A percentile compares a stretch with the other conserved stretches of the same genome.
Conservation (phyloP, 2,329 filamentous ascomycete species). For the Pestalotiopsis sp. region DNA sequence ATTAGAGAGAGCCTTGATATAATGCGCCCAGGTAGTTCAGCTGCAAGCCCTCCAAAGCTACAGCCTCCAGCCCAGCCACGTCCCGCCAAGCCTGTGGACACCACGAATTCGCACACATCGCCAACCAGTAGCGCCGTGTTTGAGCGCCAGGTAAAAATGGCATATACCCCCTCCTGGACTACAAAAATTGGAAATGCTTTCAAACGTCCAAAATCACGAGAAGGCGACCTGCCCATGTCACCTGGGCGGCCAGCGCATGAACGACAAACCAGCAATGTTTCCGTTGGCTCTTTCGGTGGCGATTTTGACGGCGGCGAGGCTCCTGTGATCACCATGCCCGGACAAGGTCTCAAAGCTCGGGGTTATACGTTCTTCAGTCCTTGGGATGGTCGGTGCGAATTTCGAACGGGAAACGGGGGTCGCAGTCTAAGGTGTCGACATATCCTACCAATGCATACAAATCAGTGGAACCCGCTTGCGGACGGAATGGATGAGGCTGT, state of each 20-base stretch:
- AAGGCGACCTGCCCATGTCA: slow-evolving; percentile 27
- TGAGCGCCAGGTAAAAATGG: slow-evolving; percentile 59
- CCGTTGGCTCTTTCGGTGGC: slow-evolving; percentile 35
- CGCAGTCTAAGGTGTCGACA: slow-evolving; percentile 76
- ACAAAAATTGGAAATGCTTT: slow-evolving; percentile 49
- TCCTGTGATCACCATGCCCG: slow-evolving; percentile 42
- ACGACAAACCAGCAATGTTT: slow-evolving; percentile 32
- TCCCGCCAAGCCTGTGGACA: slow-evolving; percentile 2
- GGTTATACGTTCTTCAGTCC: slow-evolving; percentile 82
- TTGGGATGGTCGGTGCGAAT: slow-evolving; percentile 87
- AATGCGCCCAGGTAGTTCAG: slow-evolving; percentile 25
- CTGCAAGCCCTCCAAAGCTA: background rate
- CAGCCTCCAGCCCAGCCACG: background rate
- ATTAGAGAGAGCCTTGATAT: slow-evolving; percentile 15
- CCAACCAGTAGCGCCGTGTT: slow-evolving; percentile 40
- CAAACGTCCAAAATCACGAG: slow-evolving; percentile 34
- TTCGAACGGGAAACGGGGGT: slow-evolving; percentile 76
- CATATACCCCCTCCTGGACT: slow-evolving; percentile 52
- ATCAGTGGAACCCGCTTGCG: slow-evolving; percentile 46
- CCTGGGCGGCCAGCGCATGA: slow-evolving; percentile 26
- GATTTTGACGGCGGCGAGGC: slow-evolving; percentile 29
- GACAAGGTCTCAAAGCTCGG: slow-evolving; percentile 52
- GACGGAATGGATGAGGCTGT: slow-evolving; percentile 31
- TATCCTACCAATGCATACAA: slow-evolving; percentile 52
- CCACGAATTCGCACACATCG: slow-evolving; percentile 9